These are phyloP conservation scores for Aphanocladium album DNA, from an alignment of 2,329 filamentous ascomycete genomes.

Conservation along the genomic window DNA sequence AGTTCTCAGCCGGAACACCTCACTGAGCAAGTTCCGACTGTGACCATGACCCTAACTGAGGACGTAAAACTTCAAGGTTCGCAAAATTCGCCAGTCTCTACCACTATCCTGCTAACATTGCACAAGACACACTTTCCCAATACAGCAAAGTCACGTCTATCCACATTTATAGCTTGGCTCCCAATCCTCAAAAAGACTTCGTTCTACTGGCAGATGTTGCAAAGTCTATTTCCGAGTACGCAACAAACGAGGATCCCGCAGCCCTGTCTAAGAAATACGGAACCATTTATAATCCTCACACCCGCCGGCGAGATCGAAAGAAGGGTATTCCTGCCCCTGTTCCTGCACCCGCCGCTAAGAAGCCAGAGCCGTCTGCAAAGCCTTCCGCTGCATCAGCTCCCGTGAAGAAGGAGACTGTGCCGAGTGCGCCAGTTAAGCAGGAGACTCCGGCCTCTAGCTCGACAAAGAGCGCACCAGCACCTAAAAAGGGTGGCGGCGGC, in stretches of 20 bases:
- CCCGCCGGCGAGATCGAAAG: constrained; percentile 46
- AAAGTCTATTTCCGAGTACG: constrained; percentile 54
- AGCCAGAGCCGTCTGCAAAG: constrained; percentile 23
- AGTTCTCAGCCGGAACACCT: constrained; percentile 54
- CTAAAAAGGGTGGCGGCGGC: constrained; percentile 56
- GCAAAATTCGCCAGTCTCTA: constrained; percentile 9
- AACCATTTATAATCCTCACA: constrained; percentile 67
- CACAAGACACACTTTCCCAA: constrained; percentile 44
- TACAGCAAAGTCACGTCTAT: constrained; percentile 73
- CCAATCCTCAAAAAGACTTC: constrained; percentile 63
- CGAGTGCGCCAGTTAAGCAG: constrained; percentile 17
- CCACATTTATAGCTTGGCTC: constrained; percentile 81
- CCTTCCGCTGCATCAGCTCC: constrained; percentile 15
- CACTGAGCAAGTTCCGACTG: constrained; percentile 47
- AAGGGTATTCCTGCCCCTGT: constrained; percentile 23
- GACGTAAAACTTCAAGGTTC: constrained; percentile 69
- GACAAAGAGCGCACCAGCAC: constrained; percentile 27
- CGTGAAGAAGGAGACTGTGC: neutral
- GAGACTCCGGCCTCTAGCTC: constrained; percentile 22
- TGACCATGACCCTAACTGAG: constrained; percentile 60
- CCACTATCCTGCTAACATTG: constrained; percentile 7
- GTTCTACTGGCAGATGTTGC: constrained; percentile 66
- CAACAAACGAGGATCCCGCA: constrained; percentile 53
- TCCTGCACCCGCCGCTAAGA: constrained; percentile 20
- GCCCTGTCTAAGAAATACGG: constrained; percentile 61